Percentiles rank a stretch among this genome's conserved stretches.
phyloP scores from a whole-genome alignment of 768 basidiomycete genomes.

The Clavulina sp. region DNA sequence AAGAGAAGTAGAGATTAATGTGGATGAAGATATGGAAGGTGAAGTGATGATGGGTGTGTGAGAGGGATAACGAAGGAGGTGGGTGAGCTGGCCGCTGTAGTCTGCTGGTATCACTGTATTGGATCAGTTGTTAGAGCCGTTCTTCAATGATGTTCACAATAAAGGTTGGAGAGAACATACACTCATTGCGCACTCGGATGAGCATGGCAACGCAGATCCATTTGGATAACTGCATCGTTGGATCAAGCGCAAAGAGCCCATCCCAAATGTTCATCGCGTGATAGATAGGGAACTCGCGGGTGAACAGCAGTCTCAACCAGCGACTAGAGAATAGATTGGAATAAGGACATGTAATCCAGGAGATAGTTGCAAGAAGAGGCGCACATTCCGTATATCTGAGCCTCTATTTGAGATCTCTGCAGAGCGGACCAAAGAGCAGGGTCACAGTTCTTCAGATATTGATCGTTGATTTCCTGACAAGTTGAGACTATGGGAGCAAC shows the following conservation, averaged over 20 bases:
- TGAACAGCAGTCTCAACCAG: slow-evolving; percentile 86
- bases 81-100: slow-evolving; percentile 70
- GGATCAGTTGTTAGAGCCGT: not conserved
- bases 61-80: slow-evolving; percentile 67
- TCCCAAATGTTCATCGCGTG: slow-evolving; percentile 91
- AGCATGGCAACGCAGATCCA: slow-evolving; percentile 94
- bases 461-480: slow-evolving; percentile 64
- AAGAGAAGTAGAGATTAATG: slow-evolving; percentile 45
- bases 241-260: slow-evolving; percentile 77
- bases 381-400: slow-evolving; percentile 92
- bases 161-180: slow-evolving; percentile 28
- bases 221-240: slow-evolving; percentile 54
- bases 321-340: slow-evolving; percentile 27
- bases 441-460: slow-evolving; percentile 57
- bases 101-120: slow-evolving; percentile 64
- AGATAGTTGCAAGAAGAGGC: slow-evolving; percentile 17
- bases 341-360: not conserved
- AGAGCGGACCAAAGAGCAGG: slow-evolving; percentile 59
- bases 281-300: slow-evolving; percentile 69
- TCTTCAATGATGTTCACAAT: not conserved
- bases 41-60: slow-evolving; percentile 16
- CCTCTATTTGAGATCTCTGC: slow-evolving; percentile 72
- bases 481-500: slow-evolving; percentile 71
- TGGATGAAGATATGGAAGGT: slow-evolving; percentile 18
- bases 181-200: slow-evolving; percentile 74